Conservation (phyloP, 768 basidiomycete genomes). For the Harrya chromipes region DNA sequence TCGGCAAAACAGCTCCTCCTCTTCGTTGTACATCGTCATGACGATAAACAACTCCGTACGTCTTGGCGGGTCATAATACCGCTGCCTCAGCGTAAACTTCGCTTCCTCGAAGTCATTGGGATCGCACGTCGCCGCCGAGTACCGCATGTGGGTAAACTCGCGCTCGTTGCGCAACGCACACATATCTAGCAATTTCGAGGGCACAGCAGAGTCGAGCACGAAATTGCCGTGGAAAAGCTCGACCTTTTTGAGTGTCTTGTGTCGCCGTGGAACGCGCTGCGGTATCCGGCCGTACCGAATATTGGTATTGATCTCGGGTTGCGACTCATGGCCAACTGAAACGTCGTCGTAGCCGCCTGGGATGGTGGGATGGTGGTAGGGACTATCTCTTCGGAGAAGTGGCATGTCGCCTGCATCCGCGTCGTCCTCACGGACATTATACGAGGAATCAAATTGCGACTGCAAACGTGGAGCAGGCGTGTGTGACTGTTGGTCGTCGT, state of each 20-base stretch:
- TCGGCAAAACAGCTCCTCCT: slow-evolving; percentile 85
- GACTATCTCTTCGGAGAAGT: slow-evolving; percentile 47
- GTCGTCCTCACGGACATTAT: slow-evolving; percentile 42
- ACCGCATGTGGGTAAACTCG: slow-evolving; percentile 95
- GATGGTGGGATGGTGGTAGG: slow-evolving; percentile 34
- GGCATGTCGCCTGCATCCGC: slow-evolving; percentile 66
- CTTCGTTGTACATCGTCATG: slow-evolving; percentile 98
- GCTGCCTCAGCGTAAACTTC: slow-evolving; percentile 85
- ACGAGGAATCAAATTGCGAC: slow-evolving; percentile 28
- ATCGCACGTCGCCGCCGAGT: slow-evolving; percentile 93
- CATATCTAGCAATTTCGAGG: slow-evolving; percentile 85
- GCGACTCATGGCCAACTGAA: slow-evolving; percentile 30
- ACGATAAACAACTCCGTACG: slow-evolving; percentile 95
- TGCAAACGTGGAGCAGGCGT: slow-evolving; percentile 24
- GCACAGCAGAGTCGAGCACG: slow-evolving; percentile 86
- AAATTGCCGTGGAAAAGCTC: slow-evolving; percentile 94
- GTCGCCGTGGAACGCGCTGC: slow-evolving; percentile 80
- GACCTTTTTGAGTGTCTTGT: slow-evolving; percentile 93
- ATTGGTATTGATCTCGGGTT: slow-evolving; percentile 49
- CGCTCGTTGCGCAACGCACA: slow-evolving; percentile 74
- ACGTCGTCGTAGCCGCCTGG: slow-evolving; percentile 43
- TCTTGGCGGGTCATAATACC: slow-evolving; percentile 87
- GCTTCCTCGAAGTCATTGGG: slow-evolving; percentile 85
- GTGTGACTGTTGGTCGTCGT: slow-evolving; percentile 16
- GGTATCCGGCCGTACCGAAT: slow-evolving; percentile 91